Evolutionary conservation across 2,329 filamentous ascomycete species (phyloP).

Genomic region (Venturiaceae sp.): DNA sequence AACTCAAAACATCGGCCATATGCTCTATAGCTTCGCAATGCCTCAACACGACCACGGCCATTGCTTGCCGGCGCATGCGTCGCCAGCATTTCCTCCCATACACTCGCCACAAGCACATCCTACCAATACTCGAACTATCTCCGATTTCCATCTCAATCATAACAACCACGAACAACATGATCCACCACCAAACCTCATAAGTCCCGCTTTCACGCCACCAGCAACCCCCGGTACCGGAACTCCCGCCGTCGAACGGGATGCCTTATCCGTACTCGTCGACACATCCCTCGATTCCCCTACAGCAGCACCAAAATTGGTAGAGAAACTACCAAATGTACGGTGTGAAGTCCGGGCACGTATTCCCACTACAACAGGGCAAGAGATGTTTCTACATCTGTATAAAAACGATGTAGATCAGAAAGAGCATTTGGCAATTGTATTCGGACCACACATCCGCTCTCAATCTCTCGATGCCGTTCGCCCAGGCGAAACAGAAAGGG

Average conservation of each 20-base stretch:
- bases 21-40: constrained; percentile 2
- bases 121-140: constrained; percentile 21
- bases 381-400: constrained; percentile 97
- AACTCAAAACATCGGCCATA: neutral
- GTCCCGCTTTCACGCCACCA: constrained; percentile 34
- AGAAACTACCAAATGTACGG: constrained; percentile 72
- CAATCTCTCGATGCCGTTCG: constrained; percentile 59
- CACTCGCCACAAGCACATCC: constrained; percentile 28
- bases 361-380: constrained; percentile 79
- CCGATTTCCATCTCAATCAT: constrained; percentile 26
- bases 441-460: constrained; percentile 74
- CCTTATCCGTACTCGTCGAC: constrained; percentile 33
- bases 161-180: constrained; percentile 13
- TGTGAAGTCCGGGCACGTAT: constrained; percentile 93
- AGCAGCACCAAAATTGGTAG: constrained; percentile 49
- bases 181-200: constrained; percentile 33
- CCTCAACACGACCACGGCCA: constrained; percentile 2
- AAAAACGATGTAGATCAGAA: constrained; percentile 88
- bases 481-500: constrained; percentile 73
- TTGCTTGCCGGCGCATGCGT: constrained; percentile 41
- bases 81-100: constrained; percentile 40
- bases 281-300: constrained; percentile 19
- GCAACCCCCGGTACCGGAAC: constrained; percentile 15
- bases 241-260: constrained; percentile 24
- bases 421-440: constrained; percentile 94